Percentiles rank a stretch among this genome's conserved stretches.
Conservation (phyloP, 495 filamentous ascomycete species). For the Jackrogersella multiformis region DNA sequence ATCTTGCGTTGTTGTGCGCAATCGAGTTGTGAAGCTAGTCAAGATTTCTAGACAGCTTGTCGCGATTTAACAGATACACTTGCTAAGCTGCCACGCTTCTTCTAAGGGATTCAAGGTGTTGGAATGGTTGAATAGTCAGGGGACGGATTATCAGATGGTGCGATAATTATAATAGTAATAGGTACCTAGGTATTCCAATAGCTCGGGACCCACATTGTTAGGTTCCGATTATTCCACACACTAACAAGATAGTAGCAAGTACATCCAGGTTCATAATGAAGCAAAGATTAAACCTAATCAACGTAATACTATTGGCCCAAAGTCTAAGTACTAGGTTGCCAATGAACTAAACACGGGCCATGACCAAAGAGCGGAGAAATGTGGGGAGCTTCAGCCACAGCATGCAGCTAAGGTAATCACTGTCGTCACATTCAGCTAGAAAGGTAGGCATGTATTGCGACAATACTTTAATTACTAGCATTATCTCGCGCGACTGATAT, state of each 20-base stretch:
- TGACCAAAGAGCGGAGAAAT: constrained; percentile 9
- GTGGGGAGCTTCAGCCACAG: constrained; percentile 43
- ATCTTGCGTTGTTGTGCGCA: constrained; percentile 49
- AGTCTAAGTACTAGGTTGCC: constrained; percentile 3
- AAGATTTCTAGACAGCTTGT: constrained; percentile 39
- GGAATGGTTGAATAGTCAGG: constrained; percentile 11
- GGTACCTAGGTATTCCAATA: too few relatives aligned
- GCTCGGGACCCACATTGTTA: too few relatives aligned
- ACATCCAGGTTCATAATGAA: too few relatives aligned
- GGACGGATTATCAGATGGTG: constrained; percentile 33
- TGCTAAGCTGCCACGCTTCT: constrained; percentile 24
- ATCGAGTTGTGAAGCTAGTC: constrained; percentile 29
- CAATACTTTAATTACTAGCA: background rate
- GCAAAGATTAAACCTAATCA: constrained; percentile 26
- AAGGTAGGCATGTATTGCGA: constrained; percentile 13
- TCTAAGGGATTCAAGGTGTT: background rate
- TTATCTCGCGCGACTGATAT: too few relatives aligned
- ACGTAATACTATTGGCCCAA: constrained; percentile 7
- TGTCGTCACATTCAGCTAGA: constrained; percentile 34
- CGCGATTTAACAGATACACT: constrained; percentile 34
- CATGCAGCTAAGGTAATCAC: constrained; percentile 21
- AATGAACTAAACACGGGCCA: constrained; percentile 15
- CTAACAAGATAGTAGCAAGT: too few relatives aligned
- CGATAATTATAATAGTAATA: background rate
- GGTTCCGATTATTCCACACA: too few relatives aligned